Conservation (phyloP, 106 monocot genomes). For the Posidonia australis region DNA sequence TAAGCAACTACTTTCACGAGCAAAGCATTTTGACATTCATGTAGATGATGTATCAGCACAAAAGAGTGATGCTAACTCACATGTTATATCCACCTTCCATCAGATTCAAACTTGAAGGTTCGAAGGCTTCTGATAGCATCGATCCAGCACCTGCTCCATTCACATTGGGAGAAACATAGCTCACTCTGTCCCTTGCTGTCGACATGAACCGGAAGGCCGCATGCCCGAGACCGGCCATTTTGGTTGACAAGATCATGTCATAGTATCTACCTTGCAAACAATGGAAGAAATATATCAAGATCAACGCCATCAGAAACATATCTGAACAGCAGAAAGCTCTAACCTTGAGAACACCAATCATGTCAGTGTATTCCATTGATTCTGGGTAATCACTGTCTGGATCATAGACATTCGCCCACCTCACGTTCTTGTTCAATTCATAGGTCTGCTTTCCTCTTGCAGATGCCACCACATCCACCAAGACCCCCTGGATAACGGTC, state of each 20-base stretch:
- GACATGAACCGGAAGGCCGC: slow-evolving; percentile 81
- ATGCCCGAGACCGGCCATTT: slow-evolving; percentile 65
- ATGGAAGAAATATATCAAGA: background rate
- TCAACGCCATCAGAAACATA: background rate
- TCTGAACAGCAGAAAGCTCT: background rate
- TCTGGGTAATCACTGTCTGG: slow-evolving; percentile 56
- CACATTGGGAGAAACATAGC: slow-evolving; percentile 82
- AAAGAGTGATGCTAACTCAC: slow-evolving; percentile 30
- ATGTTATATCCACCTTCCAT: slow-evolving; percentile 73
- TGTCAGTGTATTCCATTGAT: slow-evolving; percentile 72
- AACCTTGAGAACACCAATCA: slow-evolving; percentile 76
- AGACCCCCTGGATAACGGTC: slow-evolving; percentile 80
- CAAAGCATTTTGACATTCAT: no score
- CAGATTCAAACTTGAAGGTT: slow-evolving; percentile 45
- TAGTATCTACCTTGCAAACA: slow-evolving; percentile 63
- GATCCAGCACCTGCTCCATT: slow-evolving; percentile 77
- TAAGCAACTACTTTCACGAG: no score
- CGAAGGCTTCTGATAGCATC: slow-evolving; percentile 57
- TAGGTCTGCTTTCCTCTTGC: slow-evolving; percentile 80
- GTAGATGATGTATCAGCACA: no score
- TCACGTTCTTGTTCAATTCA: slow-evolving; percentile 84
- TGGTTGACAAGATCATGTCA: slow-evolving; percentile 73
- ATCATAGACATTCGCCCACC: slow-evolving; percentile 73
- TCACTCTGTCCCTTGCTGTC: slow-evolving; percentile 56
- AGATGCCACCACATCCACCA: slow-evolving; percentile 49